phyloP scores from a whole-genome alignment of 495 filamentous ascomycete species.

The Pseudevernia furfuracea region DNA sequence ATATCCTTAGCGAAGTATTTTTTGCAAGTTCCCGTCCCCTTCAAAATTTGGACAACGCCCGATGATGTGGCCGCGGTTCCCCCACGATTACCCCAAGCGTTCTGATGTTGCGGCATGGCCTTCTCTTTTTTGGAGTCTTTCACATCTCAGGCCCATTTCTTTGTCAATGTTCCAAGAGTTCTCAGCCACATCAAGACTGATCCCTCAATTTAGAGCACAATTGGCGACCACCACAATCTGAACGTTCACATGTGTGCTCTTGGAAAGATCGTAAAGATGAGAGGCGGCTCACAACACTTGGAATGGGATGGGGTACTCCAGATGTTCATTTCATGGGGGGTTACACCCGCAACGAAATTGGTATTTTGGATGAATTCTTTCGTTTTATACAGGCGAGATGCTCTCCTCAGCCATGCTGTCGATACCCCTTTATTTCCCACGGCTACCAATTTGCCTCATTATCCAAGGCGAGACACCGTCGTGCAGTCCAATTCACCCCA shows the following conservation, averaged over 20 bases:
- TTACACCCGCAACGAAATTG: neutral
- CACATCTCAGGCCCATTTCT: neutral
- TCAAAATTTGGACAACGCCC: neutral
- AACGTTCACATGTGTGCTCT: conserved; percentile 13
- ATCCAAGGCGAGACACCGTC: neutral
- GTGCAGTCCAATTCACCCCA: neutral
- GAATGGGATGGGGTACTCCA: conserved; percentile 7
- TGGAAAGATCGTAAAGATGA: conserved; percentile 2
- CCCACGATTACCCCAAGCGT: neutral
- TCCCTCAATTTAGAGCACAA: neutral
- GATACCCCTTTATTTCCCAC: neutral
- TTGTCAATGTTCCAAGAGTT: no score
- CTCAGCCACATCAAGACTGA: neutral
- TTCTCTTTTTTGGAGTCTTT: neutral
- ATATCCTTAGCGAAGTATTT: neutral
- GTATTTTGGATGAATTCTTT: neutral
- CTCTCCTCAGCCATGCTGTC: neutral
- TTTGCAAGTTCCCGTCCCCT: neutral
- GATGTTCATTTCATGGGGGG: conserved; percentile 12
- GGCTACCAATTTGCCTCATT: neutral
- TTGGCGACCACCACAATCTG: neutral
- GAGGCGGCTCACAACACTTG: conserved; percentile 3
- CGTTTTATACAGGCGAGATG: neutral
- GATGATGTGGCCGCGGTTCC: neutral
- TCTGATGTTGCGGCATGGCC: neutral